Conservation (phyloP, 2,329 filamentous ascomycete species). For the Aurifilum marmelostoma region DNA sequence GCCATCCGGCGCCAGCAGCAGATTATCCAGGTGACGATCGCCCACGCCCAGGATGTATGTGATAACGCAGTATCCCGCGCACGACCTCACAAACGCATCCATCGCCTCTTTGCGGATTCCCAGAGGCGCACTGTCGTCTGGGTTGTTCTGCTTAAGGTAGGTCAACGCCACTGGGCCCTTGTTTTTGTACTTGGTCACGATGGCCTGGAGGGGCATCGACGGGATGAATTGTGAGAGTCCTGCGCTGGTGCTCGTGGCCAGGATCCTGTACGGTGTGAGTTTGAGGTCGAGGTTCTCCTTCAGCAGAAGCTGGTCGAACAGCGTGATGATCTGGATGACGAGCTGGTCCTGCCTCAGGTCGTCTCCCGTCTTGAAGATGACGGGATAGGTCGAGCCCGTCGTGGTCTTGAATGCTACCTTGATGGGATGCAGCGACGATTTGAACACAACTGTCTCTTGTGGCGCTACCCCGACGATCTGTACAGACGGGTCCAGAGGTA, state of each 20-base stretch:
- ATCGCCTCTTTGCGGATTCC: slow-evolving; percentile 90
- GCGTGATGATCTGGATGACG: slow-evolving; percentile 93
- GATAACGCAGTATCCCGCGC: slow-evolving; percentile 97
- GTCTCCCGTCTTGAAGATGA: slow-evolving; percentile 97
- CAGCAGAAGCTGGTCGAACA: slow-evolving; percentile 94
- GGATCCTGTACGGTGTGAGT: slow-evolving; percentile 92
- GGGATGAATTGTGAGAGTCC: slow-evolving; percentile 94
- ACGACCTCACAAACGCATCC: slow-evolving; percentile 94
- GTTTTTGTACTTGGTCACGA: slow-evolving; percentile 78
- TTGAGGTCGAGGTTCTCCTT: slow-evolving; percentile 97
- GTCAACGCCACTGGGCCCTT: slow-evolving; percentile 68
- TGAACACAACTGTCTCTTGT: slow-evolving; percentile 90
- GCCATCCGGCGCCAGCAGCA: slow-evolving; percentile 84
- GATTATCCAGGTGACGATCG: slow-evolving; percentile 93
- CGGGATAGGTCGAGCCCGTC: slow-evolving; percentile 77
- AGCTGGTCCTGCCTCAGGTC: slow-evolving; percentile 96
- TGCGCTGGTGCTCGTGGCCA: slow-evolving; percentile 86
- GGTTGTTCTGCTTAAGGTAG: slow-evolving; percentile 88
- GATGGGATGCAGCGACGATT: slow-evolving; percentile 89
- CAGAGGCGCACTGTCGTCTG: slow-evolving; percentile 77
- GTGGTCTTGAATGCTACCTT: slow-evolving; percentile 88
- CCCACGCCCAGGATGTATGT: slow-evolving; percentile 97
- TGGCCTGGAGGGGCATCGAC: slow-evolving; percentile 80
- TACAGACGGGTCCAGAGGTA: slow-evolving; percentile 86
- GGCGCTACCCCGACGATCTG: slow-evolving; percentile 78